Evolutionary conservation across 805 yeast species (phyloP).

Genomic region (Metschnikowia borealis): DNA sequence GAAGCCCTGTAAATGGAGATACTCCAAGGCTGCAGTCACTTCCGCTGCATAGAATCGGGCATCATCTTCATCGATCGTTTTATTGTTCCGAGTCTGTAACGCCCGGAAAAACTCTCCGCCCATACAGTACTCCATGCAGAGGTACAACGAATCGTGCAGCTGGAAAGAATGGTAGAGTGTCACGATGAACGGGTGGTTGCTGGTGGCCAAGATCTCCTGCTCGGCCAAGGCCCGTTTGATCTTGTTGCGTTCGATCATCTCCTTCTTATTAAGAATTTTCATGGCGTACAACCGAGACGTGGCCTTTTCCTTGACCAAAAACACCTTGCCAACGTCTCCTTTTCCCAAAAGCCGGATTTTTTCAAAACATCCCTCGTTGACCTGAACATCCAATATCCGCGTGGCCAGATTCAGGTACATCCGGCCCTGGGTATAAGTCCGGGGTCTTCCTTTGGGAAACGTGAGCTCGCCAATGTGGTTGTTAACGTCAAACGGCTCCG

Average conservation of each 20-base stretch:
- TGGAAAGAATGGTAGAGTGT: conserved; percentile 94
- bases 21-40: conserved; percentile 95
- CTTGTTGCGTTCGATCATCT: conserved; percentile 93
- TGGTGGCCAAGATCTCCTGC: conserved; percentile 91
- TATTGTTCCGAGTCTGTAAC: conserved; percentile 81
- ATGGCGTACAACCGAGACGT: conserved; percentile 80
- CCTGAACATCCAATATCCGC: conserved; percentile 72
- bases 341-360: conserved; percentile 87
- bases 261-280: conserved; percentile 85
- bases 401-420: conserved; percentile 73
- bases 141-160: conserved; percentile 81
- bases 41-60: conserved; percentile 95
- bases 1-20: conserved; percentile 93
- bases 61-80: conserved; percentile 81
- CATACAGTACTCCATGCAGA: conserved; percentile 98
- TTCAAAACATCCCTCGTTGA: conserved; percentile 82
- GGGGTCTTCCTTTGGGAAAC: conserved; percentile 29
- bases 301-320: conserved; percentile 77
- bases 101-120: conserved; percentile 99
- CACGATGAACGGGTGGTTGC: conserved; percentile 96
- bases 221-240: conserved; percentile 94
- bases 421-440: conserved; percentile 45
- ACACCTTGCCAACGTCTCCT: conserved; percentile 98
- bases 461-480: conserved; percentile 44
- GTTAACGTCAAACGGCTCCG: conserved; percentile 40